Evolutionary conservation across 768 basidiomycete species (phyloP).

Genomic region (Russula sp.): DNA sequence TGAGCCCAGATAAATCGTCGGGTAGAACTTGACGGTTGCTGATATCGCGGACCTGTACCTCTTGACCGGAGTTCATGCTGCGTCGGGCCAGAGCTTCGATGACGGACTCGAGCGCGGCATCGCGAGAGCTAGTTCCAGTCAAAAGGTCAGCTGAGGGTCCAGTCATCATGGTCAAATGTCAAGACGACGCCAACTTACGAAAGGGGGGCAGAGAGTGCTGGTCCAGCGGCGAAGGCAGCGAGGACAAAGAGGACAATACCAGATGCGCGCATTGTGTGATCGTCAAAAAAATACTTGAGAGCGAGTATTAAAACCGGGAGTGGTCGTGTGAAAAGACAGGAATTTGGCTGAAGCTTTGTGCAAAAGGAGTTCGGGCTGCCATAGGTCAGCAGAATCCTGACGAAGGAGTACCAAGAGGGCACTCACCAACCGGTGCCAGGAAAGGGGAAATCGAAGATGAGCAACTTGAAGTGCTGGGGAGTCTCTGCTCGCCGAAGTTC

Average conservation of each 20-base stretch:
- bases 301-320: neutral
- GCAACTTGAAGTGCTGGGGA: neutral
- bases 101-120: too few species aligned
- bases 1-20: too few species aligned
- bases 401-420: too few species aligned
- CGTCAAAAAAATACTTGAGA: neutral
- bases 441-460: too few species aligned
- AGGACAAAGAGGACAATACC: neutral
- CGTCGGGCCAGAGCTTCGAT: too few species aligned
- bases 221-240: neutral
- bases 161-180: neutral
- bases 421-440: too few species aligned
- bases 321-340: neutral
- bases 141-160: neutral
- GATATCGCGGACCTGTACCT: too few species aligned
- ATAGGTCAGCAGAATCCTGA: too few species aligned
- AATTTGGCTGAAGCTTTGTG: neutral
- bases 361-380: neutral
- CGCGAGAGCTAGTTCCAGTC: too few species aligned
- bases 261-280: neutral
- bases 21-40: too few species aligned
- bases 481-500: neutral
- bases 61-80: too few species aligned
- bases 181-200: neutral
- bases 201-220: conserved; percentile 1